Evolutionary conservation across 164 flowering plant species (phyloP).

Genomic region (Dillenia turbinata): DNA sequence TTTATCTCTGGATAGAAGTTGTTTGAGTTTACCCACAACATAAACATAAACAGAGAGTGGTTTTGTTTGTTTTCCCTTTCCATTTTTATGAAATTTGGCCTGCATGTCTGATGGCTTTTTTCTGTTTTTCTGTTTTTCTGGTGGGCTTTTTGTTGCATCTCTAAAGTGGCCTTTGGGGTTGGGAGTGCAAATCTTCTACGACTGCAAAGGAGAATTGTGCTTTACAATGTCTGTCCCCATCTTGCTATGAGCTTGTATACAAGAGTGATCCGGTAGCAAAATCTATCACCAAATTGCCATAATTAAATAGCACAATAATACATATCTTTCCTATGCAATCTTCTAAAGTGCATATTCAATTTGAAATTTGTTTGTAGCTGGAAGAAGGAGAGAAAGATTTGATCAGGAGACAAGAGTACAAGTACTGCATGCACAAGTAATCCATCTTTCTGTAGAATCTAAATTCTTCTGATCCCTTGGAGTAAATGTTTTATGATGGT

Average conservation of each 20-base stretch:
- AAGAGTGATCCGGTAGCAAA: slow-evolving; percentile 76
- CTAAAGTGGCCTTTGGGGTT: slow-evolving; percentile 80
- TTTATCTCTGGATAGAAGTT: no score
- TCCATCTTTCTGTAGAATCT: neutral
- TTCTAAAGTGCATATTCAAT: neutral
- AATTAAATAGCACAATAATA: neutral
- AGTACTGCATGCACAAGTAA: slow-evolving; percentile 86
- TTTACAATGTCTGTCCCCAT: slow-evolving; percentile 72
- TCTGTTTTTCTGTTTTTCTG: neutral
- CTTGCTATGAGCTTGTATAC: slow-evolving; percentile 67
- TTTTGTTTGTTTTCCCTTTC: neutral
- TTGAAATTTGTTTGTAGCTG: slow-evolving; percentile 30
- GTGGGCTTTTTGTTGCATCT: neutral
- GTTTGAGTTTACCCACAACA: no score
- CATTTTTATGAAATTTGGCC: no score
- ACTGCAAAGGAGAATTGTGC: slow-evolving; percentile 89
- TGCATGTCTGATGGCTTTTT: neutral
- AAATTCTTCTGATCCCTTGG: neutral
- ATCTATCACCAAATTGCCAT: no score
- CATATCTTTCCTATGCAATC: neutral
- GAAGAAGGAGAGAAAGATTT: slow-evolving; percentile 97
- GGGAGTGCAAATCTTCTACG: slow-evolving; percentile 66
- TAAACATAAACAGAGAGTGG: no score
- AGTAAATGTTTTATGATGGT: neutral
- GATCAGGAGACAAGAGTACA: slow-evolving; percentile 75